A percentile compares a stretch with the other conserved stretches of the same genome.
Evolutionary conservation across 1,284 basidiomycete genomes (phyloP).

Genomic region (Microbotryum intermedium): DNA sequence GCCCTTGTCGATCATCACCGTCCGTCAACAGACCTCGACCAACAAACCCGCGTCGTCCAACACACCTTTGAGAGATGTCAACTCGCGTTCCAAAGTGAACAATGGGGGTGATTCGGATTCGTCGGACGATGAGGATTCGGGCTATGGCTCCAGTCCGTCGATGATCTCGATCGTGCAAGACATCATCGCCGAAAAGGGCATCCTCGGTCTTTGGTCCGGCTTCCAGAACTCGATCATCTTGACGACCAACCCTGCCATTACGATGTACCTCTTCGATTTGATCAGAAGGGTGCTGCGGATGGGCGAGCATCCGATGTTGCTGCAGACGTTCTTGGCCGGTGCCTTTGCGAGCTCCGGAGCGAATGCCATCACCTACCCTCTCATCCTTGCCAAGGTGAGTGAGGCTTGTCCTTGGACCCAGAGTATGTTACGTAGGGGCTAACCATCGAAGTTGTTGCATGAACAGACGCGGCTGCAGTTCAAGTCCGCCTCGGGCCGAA

Average conservation of each 20-base stretch:
- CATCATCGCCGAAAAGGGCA: conserved; percentile 39
- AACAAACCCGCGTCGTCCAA: conserved; percentile 13
- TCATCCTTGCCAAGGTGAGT: conserved; percentile 27
- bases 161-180: conserved; percentile 35
- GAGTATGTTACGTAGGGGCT: not conserved
- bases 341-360: conserved; percentile 42
- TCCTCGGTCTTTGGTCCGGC: conserved; percentile 40
- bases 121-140: conserved; percentile 36
- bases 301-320: conserved; percentile 36
- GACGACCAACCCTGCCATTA: conserved; percentile 40
- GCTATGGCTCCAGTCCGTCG: conserved; percentile 33
- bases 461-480: conserved; percentile 41
- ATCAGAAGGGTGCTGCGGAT: conserved; percentile 35
- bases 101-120: conserved; percentile 29
- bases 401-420: not conserved
- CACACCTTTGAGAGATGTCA: not conserved
- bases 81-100: conserved; percentile 29
- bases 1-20: conserved; percentile 45
- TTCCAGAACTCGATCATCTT: conserved; percentile 39
- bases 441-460: not conserved
- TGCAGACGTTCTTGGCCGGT: conserved; percentile 42
- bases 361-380: conserved; percentile 26
- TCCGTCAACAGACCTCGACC: conserved; percentile 41
- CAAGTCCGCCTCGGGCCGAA: conserved; percentile 36
- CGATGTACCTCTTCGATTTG: conserved; percentile 41